A percentile compares a stretch with the other conserved stretches of the same genome.
phyloP scores from a whole-genome alignment of 2,329 filamentous ascomycete genomes.

The Xylariales sp. region DNA sequence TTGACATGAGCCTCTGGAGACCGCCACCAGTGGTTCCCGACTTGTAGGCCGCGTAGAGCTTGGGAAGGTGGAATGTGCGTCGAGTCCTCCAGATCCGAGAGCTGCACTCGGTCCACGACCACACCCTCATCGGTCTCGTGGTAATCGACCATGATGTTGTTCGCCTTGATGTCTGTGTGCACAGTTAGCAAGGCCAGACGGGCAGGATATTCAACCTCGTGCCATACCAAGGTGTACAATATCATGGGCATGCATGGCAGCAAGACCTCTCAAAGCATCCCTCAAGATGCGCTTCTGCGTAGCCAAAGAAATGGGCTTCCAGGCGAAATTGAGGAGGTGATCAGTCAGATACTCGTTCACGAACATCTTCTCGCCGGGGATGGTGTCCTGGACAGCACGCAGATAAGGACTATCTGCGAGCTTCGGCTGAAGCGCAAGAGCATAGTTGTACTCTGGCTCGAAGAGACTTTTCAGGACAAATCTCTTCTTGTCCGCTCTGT shows the following conservation, averaged over 20 bases:
- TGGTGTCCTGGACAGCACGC: constrained; percentile 33
- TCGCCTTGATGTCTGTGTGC: constrained; percentile 35
- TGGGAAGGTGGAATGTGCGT: constrained; percentile 31
- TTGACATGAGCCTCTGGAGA: constrained; percentile 40
- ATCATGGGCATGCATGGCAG: constrained; percentile 30
- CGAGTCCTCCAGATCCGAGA: constrained; percentile 37
- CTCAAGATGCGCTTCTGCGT: constrained; percentile 37
- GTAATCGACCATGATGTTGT: constrained; percentile 39
- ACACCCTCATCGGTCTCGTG: constrained; percentile 25
- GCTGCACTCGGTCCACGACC: constrained; percentile 31
- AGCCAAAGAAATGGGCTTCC: constrained; percentile 31
- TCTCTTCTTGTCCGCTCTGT: constrained; percentile 26
- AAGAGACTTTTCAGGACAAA: constrained; percentile 30
- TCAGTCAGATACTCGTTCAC: constrained; percentile 39
- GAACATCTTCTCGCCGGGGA: constrained; percentile 39
- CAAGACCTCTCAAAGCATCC: constrained; percentile 34
- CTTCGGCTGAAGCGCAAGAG: constrained; percentile 25
- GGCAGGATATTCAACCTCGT: no score
- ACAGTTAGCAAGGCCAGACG: no score
- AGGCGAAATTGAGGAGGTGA: constrained; percentile 36
- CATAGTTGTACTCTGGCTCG: constrained; percentile 29
- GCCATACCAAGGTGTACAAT: constrained; percentile 31
- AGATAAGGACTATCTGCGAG: constrained; percentile 30
- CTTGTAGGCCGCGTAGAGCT: constrained; percentile 29
- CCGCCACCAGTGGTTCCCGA: constrained; percentile 40